Evolutionary conservation across 176 grass and related monocot genomes (phyloP), one percentile per base, ranked within the genome.

Genomic region (Coix lacrymajobi): DNA sequence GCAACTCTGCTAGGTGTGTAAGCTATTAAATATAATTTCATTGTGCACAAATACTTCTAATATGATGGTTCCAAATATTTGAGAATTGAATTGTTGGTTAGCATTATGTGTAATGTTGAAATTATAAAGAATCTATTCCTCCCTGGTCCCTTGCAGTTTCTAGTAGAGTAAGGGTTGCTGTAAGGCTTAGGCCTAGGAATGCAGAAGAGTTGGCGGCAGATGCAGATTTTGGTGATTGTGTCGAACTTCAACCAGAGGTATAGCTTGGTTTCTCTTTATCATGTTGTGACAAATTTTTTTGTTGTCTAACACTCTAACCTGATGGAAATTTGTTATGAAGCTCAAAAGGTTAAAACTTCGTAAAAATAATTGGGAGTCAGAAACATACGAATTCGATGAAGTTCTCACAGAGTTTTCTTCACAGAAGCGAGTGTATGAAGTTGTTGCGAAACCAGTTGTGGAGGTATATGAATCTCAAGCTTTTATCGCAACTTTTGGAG

Each of bases 391-490:
- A 49, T 99, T 99, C 10, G 97, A 99, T 41, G 97, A 99, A 87
- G 85, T 99, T 66, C 93, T 99, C 57, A 99, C 97, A 24, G 97
- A 99, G 91, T 99, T 94, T 79, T 81, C 97, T 78, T 99, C 97
- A 68, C 97, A 99, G 74, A 99, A 99, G 86, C 88, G 97, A 86
- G 97, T 99, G 56, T 99, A 99, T 64, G 97, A 99, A 92, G 97
- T 96, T 67, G 97, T 99, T 46, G 91, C 97, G n/a, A 99, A 99
- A 86, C 97, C 97, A 62, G 97, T 99, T 76, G 93, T 99, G 3
- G 97, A 99, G 97, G 97, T 99, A 96, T 75, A 30, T 70, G 76
- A 83, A 76, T 51, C 51, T 88, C 19, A 24, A 60, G 70, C 69
- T 51, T 28, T 78, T 84, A 34, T 91, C 19, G n/a, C 40, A 34